phyloP scores from a whole-genome alignment of 352 stramenopile species.

The Phytophthora aleatoria region DNA sequence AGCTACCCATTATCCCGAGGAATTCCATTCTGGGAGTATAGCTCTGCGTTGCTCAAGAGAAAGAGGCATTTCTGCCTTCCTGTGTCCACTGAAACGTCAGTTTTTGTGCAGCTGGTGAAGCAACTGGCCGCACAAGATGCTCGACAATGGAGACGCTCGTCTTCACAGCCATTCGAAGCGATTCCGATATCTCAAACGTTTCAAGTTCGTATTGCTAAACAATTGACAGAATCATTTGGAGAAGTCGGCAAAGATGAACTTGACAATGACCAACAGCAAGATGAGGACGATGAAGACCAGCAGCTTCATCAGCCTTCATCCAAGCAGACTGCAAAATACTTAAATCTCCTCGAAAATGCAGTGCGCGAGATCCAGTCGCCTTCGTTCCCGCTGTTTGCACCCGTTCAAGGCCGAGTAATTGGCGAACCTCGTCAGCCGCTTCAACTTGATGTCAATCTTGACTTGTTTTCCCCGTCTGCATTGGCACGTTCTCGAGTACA shows the following conservation, averaged over 20 bases:
- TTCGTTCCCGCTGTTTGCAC: conserved; percentile 58
- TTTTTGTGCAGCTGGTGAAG: conserved; percentile 36
- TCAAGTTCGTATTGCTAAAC: conserved; percentile 29
- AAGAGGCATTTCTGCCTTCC: conserved; percentile 7
- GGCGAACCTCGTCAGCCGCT: conserved; percentile 5
- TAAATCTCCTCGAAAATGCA: conserved; percentile 52
- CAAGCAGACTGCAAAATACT: conserved; percentile 47
- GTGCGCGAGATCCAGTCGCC: conserved; percentile 67
- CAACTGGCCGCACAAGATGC: conserved; percentile 33
- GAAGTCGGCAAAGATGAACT: not conserved
- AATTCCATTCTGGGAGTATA: conserved; percentile 34
- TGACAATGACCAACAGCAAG: conserved; percentile 18
- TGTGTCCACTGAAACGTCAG: conserved; percentile 1
- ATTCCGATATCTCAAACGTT: conserved; percentile 47
- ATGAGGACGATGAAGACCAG: conserved; percentile 23
- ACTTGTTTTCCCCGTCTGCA: conserved; percentile 38
- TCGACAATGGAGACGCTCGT: conserved; percentile 36
- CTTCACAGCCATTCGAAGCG: conserved; percentile 42
- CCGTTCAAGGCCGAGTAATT: conserved; percentile 6
- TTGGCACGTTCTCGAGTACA: conserved; percentile 16
- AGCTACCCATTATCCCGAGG: conserved; percentile 3
- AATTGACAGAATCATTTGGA: not conserved
- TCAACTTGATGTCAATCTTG: conserved; percentile 56
- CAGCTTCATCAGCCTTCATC: conserved; percentile 20
- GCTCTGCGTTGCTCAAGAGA: not conserved